A percentile compares a stretch with the other conserved stretches of the same genome.
phyloP scores from a whole-genome alignment of 345 rosid species.

The Limnanthes douglasii region DNA sequence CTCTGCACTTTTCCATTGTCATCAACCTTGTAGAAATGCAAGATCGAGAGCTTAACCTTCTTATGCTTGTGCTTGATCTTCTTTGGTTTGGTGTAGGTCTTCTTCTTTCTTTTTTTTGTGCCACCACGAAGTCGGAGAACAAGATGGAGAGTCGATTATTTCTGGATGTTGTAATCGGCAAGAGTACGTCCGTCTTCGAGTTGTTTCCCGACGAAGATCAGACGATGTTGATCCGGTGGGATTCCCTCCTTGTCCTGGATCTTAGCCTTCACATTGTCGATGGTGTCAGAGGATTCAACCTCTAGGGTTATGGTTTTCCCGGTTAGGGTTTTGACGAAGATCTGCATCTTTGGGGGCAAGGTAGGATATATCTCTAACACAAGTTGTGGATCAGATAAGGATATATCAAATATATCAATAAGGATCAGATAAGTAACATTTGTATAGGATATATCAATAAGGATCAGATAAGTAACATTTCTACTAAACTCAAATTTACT shows the following conservation, averaged over 20 bases:
- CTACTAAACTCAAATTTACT: too few species aligned
- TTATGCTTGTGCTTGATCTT: conserved; percentile 57
- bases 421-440: too few species aligned
- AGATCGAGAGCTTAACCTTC: conserved; percentile 56
- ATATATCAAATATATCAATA: too few species aligned
- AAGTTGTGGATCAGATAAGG: too few species aligned
- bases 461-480: too few species aligned
- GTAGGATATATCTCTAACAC: too few species aligned
- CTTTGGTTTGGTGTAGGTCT: conserved; percentile 63
- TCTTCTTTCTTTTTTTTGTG: conserved; percentile 56
- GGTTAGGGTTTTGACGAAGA: conserved; percentile 21
- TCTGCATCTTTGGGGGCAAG: conserved; percentile 15
- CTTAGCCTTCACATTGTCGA: conserved; percentile 62
- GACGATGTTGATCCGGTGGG: conserved; percentile 61
- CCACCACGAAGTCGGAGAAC: conserved; percentile 42
- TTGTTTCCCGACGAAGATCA: conserved; percentile 59
- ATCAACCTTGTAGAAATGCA: conserved; percentile 57
- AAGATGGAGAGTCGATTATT: conserved; percentile 35
- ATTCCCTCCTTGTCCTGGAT: conserved; percentile 48
- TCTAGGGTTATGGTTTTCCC: conserved; percentile 19
- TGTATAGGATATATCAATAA: too few species aligned
- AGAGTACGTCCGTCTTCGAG: conserved; percentile 47
- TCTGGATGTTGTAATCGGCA: conserved; percentile 39
- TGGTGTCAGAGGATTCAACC: conserved; percentile 51
- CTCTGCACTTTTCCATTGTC: conserved; percentile 49